These are phyloP conservation scores for Aspergillus ellipticus DNA, from an alignment of 495 filamentous ascomycete species.

Conservation along the genomic window DNA sequence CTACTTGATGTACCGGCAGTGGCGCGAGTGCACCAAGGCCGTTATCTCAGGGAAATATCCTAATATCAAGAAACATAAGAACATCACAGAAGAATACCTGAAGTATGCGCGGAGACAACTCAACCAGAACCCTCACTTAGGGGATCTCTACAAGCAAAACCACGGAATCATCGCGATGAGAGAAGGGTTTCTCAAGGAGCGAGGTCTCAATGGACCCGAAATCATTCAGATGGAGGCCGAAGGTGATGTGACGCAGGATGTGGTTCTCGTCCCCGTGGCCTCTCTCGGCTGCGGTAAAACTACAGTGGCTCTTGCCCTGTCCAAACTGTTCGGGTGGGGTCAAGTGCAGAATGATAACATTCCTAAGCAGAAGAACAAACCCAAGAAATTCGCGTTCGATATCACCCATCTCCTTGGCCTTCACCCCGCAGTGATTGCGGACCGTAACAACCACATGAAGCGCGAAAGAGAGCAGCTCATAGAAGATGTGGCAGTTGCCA, in stretches of 20 bases:
- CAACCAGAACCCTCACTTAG: constrained; percentile 57
- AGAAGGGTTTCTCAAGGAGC: constrained; percentile 76
- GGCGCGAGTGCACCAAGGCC: constrained; percentile 94
- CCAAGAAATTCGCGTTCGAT: constrained; percentile 65
- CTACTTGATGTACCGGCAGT: constrained; percentile 96
- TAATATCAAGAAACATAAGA: constrained; percentile 76
- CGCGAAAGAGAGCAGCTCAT: constrained; percentile 87
- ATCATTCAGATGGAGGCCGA: constrained; percentile 65
- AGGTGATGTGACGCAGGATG: constrained; percentile 53
- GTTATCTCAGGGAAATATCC: constrained; percentile 73
- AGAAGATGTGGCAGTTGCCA: constrained; percentile 60
- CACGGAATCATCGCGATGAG: constrained; percentile 95
- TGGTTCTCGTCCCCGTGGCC: constrained; percentile 82
- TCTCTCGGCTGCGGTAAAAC: constrained; percentile 97
- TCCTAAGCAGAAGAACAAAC: constrained; percentile 64
- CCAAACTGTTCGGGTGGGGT: constrained; percentile 84
- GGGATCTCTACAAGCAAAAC: constrained; percentile 69
- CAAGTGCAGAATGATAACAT: constrained; percentile 98
- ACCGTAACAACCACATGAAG: constrained; percentile 87
- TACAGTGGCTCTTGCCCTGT: constrained; percentile 78
- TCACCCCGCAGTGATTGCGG: constrained; percentile 75
- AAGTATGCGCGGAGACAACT: constrained; percentile 72
- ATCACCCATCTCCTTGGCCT: constrained; percentile 57
- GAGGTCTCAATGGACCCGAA: constrained; percentile 80
- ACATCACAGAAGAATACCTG: constrained; percentile 90